phyloP scores from a whole-genome alignment of 148 eudicot species.

The Spergularia bocconei region DNA sequence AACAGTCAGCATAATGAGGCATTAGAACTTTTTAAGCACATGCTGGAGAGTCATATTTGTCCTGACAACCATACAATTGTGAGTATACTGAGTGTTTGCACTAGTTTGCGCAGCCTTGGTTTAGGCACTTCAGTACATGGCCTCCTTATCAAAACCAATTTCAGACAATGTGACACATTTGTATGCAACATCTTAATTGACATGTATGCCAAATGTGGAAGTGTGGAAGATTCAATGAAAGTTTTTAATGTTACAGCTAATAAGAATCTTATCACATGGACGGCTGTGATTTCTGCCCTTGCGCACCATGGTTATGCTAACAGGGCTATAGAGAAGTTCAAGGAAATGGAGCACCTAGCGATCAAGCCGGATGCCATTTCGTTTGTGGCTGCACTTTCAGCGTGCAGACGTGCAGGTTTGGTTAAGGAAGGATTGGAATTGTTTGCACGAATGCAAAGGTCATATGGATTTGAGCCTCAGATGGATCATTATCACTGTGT shows the following conservation, averaged over 20 bases:
- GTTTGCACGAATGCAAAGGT: constrained; percentile 46
- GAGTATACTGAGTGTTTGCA: constrained; percentile 58
- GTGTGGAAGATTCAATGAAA: constrained; percentile 45
- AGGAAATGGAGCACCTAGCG: constrained; percentile 54
- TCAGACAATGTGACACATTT: constrained; percentile 49
- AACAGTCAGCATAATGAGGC: constrained; percentile 62
- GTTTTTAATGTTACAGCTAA: constrained; percentile 42
- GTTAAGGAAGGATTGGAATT: constrained; percentile 59
- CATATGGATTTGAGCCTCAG: constrained; percentile 52
- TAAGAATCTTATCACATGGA: constrained; percentile 67
- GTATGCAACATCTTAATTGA: constrained; percentile 57
- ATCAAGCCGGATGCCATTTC: constrained; percentile 55
- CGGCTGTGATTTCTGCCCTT: constrained; percentile 53
- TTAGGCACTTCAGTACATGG: constrained; percentile 69
- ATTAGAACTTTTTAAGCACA: constrained; percentile 61
- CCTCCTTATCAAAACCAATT: constrained; percentile 45
- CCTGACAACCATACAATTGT: constrained; percentile 65
- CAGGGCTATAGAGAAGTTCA: constrained; percentile 53
- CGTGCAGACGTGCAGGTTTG: constrained; percentile 70
- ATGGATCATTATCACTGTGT: constrained; percentile 66
- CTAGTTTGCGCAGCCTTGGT: constrained; percentile 51
- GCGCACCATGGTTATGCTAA: constrained; percentile 59
- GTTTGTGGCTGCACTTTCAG: constrained; percentile 58
- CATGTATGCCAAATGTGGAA: constrained; percentile 86
- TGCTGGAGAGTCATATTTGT: constrained; percentile 42